phyloP scores from a whole-genome alignment of 192 early-diverging fungal genomes.

The Gigaspora rosea region DNA sequence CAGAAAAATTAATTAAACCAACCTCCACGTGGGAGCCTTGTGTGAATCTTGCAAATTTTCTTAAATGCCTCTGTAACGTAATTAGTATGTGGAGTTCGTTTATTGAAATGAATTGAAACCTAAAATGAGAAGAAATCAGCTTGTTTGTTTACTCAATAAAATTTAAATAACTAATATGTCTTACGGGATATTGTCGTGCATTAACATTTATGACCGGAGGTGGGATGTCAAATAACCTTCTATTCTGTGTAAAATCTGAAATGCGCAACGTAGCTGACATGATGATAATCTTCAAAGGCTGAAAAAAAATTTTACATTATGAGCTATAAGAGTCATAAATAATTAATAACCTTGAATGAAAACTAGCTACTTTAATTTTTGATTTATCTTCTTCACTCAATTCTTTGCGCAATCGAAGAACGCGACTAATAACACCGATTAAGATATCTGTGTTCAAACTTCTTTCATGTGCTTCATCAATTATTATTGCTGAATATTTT shows the following conservation, averaged over 20 bases:
- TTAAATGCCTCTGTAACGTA: constrained; percentile 87
- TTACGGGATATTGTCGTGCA: constrained; percentile 86
- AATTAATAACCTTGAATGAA: background rate
- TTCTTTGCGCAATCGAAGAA: constrained; percentile 77
- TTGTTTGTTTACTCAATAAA: background rate
- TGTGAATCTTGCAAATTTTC: constrained; percentile 95
- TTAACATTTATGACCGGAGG: constrained; percentile 93
- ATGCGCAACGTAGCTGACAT: constrained; percentile 99
- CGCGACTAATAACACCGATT: constrained; percentile 93
- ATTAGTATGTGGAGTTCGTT: constrained; percentile 83
- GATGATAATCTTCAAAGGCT: constrained; percentile 91
- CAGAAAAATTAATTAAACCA: background rate
- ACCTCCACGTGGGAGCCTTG: constrained; percentile 85
- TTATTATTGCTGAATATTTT: constrained; percentile 94
- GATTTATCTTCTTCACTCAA: constrained; percentile 51
- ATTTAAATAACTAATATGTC: background rate
- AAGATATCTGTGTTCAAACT: constrained; percentile 97
- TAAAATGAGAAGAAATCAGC: constrained; percentile 20
- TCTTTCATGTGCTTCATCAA: constrained; percentile 99
- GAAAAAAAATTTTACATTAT: background rate
- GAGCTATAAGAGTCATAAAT: background rate
- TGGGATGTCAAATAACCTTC: constrained; percentile 63
- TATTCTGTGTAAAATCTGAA: constrained; percentile 91
- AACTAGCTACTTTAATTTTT: constrained; percentile 43
- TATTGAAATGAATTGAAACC: constrained; percentile 90